Evolutionary conservation across 345 rosid genomes (phyloP).

Genomic region (Hypericum perforatum): DNA sequence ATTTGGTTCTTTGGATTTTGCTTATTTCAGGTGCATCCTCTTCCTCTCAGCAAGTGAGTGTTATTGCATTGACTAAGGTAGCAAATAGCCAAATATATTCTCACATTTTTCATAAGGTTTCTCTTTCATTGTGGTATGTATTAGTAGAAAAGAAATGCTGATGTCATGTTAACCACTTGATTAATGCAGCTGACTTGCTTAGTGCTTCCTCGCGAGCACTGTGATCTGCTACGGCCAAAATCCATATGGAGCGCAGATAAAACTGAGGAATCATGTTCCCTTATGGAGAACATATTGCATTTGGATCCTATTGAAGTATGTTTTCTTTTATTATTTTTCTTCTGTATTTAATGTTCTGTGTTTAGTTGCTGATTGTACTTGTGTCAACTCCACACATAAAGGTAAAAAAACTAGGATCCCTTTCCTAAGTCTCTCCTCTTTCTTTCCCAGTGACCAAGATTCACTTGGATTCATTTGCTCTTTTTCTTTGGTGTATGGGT

Average conservation of each 20-base stretch:
- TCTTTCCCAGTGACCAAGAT: no score
- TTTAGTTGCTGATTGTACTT: neutral
- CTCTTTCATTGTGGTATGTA: neutral
- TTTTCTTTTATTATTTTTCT: neutral
- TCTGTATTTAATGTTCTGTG: neutral
- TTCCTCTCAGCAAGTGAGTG: slow-evolving; percentile 49
- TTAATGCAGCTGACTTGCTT: slow-evolving; percentile 63
- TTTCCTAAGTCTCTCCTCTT: no score
- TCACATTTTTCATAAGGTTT: neutral
- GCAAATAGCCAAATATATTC: neutral
- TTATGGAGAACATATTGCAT: slow-evolving; percentile 73
- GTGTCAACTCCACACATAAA: no score
- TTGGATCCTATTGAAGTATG: slow-evolving; percentile 84
- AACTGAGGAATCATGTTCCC: slow-evolving; percentile 39
- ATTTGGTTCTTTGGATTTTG: slow-evolving; percentile 9
- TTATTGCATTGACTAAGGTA: slow-evolving; percentile 74
- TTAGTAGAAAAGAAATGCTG: no score
- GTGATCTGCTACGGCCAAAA: slow-evolving; percentile 50
- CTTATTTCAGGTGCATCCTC: slow-evolving; percentile 39
- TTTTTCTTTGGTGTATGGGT: slow-evolving; percentile 6
- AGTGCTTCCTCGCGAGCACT: slow-evolving; percentile 56
- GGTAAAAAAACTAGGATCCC: no score
- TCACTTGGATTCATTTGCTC: neutral
- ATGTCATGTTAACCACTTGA: slow-evolving; percentile 2
- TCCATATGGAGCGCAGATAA: slow-evolving; percentile 89